A percentile compares a stretch with the other conserved stretches of the same genome.
These are phyloP conservation scores for Avicennia marina DNA, from an alignment of 257 asterid species.

Conservation along the genomic window DNA sequence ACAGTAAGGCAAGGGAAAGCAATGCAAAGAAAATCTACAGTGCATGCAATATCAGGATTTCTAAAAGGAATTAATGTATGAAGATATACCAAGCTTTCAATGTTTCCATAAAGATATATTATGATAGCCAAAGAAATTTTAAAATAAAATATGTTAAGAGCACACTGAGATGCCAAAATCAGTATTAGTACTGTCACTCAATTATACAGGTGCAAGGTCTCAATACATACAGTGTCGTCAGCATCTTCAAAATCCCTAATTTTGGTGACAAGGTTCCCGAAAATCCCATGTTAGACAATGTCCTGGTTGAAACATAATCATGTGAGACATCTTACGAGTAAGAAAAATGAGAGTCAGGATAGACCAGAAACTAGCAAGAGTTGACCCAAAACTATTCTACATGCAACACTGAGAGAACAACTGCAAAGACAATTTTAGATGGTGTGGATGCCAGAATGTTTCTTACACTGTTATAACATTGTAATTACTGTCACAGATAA, in stretches of 20 bases:
- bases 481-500: slow-evolving; percentile 37
- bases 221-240: slow-evolving; percentile 67
- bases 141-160: neutral
- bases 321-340: neutral
- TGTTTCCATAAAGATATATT: too few species aligned
- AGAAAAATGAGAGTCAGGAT: neutral
- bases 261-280: slow-evolving; percentile 71
- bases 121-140: too few species aligned
- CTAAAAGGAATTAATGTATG: too few species aligned
- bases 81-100: too few species aligned
- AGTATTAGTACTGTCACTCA: slow-evolving; percentile 9
- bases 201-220: slow-evolving; percentile 15
- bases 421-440: neutral
- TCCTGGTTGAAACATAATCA: slow-evolving; percentile 41
- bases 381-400: neutral
- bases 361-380: neutral
- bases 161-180: neutral
- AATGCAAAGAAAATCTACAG: too few species aligned
- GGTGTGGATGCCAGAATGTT: neutral
- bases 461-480: slow-evolving; percentile 53
- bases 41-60: too few species aligned
- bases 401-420: neutral
- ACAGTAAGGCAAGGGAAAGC: too few species aligned
- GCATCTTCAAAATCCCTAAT: slow-evolving; percentile 56
- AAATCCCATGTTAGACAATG: slow-evolving; percentile 83